These are phyloP conservation scores for Agroathelia rolfsii DNA, from an alignment of 1,284 basidiomycete species.

Conservation along the genomic window DNA sequence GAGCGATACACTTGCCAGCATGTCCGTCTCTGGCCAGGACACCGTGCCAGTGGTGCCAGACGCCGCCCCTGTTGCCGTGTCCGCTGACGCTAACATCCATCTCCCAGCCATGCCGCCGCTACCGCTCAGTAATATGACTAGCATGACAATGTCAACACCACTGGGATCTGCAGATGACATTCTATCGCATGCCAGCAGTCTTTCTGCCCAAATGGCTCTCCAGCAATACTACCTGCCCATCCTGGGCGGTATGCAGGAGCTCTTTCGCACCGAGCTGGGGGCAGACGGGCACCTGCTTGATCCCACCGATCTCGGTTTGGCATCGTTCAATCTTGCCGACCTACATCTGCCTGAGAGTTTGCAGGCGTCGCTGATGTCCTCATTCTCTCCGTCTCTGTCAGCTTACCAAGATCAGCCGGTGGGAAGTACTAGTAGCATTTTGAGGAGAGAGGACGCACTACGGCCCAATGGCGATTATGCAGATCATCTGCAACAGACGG, in stretches of 20 bases:
- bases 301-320: conserved; percentile 15
- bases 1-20: conserved; percentile 5
- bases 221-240: conserved; percentile 56
- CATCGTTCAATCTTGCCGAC: conserved; percentile 18
- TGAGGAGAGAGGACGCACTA: conserved; percentile 32
- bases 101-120: conserved; percentile 7
- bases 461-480: conserved; percentile 46
- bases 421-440: conserved; percentile 13
- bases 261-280: conserved; percentile 21
- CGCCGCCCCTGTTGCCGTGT: conserved; percentile 6
- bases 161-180: conserved; percentile 43
- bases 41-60: conserved; percentile 2
- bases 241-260: conserved; percentile 35
- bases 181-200: conserved; percentile 36
- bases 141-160: too few relatives aligned
- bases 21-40: conserved; percentile 1
- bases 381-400: too few relatives aligned
- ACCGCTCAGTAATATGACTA: too few relatives aligned
- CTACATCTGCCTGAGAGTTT: too few relatives aligned
- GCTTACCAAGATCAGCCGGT: conserved; percentile 14
- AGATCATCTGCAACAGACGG: conserved; percentile 60
- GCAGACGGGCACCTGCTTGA: conserved; percentile 6
- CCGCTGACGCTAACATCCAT: conserved; percentile 9
- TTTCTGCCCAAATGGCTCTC: conserved; percentile 44
- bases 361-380: too few relatives aligned